Evolutionary conservation across 2,329 filamentous ascomycete species (phyloP).

Genomic region (Beauveria sp.): DNA sequence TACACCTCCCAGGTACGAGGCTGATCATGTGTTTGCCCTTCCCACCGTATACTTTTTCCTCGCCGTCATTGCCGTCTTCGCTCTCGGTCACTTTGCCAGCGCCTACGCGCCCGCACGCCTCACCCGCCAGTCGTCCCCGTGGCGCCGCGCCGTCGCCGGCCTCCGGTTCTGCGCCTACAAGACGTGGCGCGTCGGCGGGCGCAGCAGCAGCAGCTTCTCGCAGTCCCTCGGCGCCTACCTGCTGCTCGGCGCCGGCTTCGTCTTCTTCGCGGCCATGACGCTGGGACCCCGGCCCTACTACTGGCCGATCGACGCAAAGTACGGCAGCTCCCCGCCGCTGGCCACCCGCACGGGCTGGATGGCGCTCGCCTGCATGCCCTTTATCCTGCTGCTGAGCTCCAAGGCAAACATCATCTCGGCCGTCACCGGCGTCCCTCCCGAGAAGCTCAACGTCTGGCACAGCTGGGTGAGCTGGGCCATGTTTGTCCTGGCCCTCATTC

Average conservation of each 20-base stretch:
- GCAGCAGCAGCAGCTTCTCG: conserved; percentile 32
- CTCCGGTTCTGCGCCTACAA: conserved; percentile 18
- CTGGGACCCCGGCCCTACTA: conserved; percentile 46
- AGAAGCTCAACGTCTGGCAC: conserved; percentile 50
- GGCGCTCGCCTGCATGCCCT: conserved; percentile 42
- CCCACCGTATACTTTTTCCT: conserved; percentile 47
- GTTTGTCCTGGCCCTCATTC: conserved; percentile 47
- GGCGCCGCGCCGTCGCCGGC: conserved; percentile 28
- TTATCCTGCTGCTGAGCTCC: conserved; percentile 41
- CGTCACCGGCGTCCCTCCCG: conserved; percentile 48
- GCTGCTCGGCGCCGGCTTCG: conserved; percentile 30
- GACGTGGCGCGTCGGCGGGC: conserved; percentile 20
- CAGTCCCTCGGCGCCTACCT: conserved; percentile 37
- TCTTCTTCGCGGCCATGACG: conserved; percentile 43
- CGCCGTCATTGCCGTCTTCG: conserved; percentile 39
- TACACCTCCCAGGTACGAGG: conserved; percentile 23
- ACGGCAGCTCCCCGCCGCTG: conserved; percentile 44
- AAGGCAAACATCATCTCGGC: conserved; percentile 50
- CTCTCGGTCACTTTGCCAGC: conserved; percentile 28
- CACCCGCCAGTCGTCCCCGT: conserved; percentile 21
- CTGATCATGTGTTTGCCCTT: conserved; percentile 45
- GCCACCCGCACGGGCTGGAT: conserved; percentile 46
- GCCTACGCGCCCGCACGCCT: conserved; percentile 22
- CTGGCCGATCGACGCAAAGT: conserved; percentile 40
- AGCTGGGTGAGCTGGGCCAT: conserved; percentile 48